Evolutionary conservation across 441 rosid species (phyloP), one percentile per base, ranked within the genome.

Genomic region (Brassica hybrid): DNA sequence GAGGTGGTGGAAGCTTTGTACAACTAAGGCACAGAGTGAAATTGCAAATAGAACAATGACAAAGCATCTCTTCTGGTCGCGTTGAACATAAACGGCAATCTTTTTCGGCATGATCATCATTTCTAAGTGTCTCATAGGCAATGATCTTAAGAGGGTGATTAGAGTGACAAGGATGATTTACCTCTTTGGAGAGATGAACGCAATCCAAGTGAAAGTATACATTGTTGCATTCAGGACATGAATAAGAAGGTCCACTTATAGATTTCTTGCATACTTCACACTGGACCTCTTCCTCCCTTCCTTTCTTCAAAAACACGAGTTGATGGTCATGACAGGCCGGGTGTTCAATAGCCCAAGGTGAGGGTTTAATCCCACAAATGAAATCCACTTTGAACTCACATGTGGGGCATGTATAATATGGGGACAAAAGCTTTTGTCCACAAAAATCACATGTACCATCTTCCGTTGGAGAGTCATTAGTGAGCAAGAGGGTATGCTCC

Each of bases 291-390:
- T 18, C 21, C 9, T 54, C 57, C 19, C 17, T 36, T 3, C 8
- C 27, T 21, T 1, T 65, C 77, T 73, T 65, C 65, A 56, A 19
- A 11, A 65, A 73, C 23, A 73, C 43, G 11, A 74, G 71, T 65
- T 54, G 41, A 54, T 54, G 71, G 27, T 65, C n/a, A 65, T 74
- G 77, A 34, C 65, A 65, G 17, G 10, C 0, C 0, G 71, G 64
- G 34, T 14, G 45, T 16, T 65, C 65, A 0, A 74, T 65, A 21
- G 41, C 9, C 16, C 1, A 16, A 1, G 32, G 57, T 2, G 56
- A 16, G 2, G 71, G 77, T 50, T 65, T 74, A 0, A 65, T 32
- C 57, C 71, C 77, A 65, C 77, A 65, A 56, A 6, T 1, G 3
- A 74, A 23, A 56, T 65, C 65, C 1, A 74, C 38, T 34, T 34